Conservation (phyloP, 345 rosid species). For the Aethionema arabicum region DNA sequence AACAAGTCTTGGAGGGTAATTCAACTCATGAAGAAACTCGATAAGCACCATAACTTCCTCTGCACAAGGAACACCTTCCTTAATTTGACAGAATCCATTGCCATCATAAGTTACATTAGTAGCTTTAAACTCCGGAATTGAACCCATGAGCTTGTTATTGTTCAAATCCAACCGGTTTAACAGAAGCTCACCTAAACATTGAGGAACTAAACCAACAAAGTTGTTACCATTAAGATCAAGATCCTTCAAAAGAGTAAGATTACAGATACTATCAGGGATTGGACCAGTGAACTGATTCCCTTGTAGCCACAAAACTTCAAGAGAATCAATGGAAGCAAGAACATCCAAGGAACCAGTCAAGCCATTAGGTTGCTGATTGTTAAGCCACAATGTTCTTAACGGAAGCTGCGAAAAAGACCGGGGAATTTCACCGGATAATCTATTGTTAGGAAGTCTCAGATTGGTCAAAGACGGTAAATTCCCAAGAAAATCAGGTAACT, state of each 20-base stretch:
- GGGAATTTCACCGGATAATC: slow-evolving; percentile 58
- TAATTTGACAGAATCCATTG: slow-evolving; percentile 56
- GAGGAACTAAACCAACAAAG: slow-evolving; percentile 64
- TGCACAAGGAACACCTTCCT: slow-evolving; percentile 49
- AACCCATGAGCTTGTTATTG: slow-evolving; percentile 75
- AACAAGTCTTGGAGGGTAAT: slow-evolving; percentile 57
- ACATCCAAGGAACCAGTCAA: slow-evolving; percentile 60
- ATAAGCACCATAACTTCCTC: slow-evolving; percentile 63
- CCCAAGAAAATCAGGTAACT: slow-evolving; percentile 67
- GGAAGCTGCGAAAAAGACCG: slow-evolving; percentile 42
- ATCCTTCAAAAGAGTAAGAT: slow-evolving; percentile 50
- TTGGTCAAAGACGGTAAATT: slow-evolving; percentile 48
- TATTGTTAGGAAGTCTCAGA: slow-evolving; percentile 53
- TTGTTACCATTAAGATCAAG: slow-evolving; percentile 58
- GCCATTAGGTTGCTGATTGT: slow-evolving; percentile 53
- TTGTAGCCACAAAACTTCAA: slow-evolving; percentile 68
- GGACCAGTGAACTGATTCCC: slow-evolving; percentile 70
- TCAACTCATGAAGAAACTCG: slow-evolving; percentile 55
- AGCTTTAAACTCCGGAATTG: slow-evolving; percentile 57
- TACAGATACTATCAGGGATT: slow-evolving; percentile 59
- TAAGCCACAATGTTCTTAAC: slow-evolving; percentile 61
- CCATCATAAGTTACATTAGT: slow-evolving; percentile 37
- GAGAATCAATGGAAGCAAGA: slow-evolving; percentile 51
- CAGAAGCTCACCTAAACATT: slow-evolving; percentile 47
- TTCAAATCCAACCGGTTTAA: slow-evolving; percentile 56